Evolutionary conservation across 139 green algal species (phyloP).

Genomic region (Coelastrella sp.): DNA sequence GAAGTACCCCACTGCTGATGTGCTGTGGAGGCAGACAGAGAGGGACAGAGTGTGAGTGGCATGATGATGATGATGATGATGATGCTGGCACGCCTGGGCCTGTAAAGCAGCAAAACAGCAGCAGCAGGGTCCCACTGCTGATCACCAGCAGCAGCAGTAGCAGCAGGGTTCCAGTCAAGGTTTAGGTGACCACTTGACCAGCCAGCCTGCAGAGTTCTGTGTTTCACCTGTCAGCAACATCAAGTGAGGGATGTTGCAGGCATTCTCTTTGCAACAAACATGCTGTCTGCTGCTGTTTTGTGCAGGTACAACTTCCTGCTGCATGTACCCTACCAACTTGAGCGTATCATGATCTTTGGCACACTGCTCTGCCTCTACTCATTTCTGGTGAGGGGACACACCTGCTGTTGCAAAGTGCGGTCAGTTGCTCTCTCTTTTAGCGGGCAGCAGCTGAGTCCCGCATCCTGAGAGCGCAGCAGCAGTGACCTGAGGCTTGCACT

Average conservation of each 20-base stretch:
- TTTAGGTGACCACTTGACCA: too few species aligned
- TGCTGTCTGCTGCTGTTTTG: neutral
- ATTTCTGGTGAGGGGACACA: constrained; percentile 36
- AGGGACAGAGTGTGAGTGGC: constrained; percentile 76
- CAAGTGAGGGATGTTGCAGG: too few species aligned
- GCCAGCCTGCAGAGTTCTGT: too few species aligned
- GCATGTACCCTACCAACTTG: constrained; percentile 89
- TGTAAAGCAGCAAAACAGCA: too few species aligned
- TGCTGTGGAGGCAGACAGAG: constrained; percentile 84
- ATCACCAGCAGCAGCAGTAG: too few species aligned
- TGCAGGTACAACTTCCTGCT: constrained; percentile 91
- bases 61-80: neutral
- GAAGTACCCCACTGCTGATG: constrained; percentile 70
- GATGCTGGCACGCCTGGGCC: neutral
- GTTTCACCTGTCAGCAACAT: too few species aligned
- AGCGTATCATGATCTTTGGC: constrained; percentile 86
- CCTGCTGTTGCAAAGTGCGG: neutral
- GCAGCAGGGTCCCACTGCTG: too few species aligned
- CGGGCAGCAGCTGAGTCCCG: neutral
- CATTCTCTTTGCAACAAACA: neutral
- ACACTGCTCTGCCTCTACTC: constrained; percentile 72
- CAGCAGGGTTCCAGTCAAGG: too few species aligned
- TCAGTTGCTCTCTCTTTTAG: neutral
- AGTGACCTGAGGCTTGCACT: neutral
- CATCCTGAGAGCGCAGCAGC: neutral